Evolutionary conservation across 768 basidiomycete species (phyloP).

Genomic region (Serendipita sp.): DNA sequence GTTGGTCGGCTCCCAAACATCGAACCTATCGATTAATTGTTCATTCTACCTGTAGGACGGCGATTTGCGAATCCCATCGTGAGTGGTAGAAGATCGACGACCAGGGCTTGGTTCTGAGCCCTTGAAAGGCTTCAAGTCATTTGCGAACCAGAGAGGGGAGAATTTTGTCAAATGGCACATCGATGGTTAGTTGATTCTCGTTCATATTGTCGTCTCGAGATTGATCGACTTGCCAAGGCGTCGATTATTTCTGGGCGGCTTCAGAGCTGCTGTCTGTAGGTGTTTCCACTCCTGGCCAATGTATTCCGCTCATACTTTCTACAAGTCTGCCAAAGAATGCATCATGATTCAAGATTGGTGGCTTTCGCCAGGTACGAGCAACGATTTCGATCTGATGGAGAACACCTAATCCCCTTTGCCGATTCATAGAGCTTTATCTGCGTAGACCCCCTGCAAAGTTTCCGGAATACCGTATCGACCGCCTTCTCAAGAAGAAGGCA

Average conservation of each 20-base stretch:
- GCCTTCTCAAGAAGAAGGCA: constrained; percentile 72
- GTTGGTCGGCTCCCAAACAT: background rate
- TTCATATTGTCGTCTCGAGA: background rate
- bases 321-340: background rate
- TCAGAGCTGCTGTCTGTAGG: constrained; percentile 43
- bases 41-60: background rate
- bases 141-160: background rate
- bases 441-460: constrained; percentile 77
- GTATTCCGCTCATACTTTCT: background rate
- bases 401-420: background rate
- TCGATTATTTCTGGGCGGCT: constrained; percentile 81
- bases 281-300: background rate
- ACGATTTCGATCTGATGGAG: too few relatives aligned
- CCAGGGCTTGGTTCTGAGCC: too few relatives aligned
- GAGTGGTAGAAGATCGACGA: background rate
- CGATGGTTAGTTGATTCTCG: background rate
- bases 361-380: constrained; percentile 49
- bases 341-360: constrained; percentile 17
- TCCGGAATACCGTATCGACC: constrained; percentile 80
- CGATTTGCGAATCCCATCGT: background rate
- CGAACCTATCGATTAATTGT: background rate
- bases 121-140: background rate
- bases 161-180: constrained; percentile 3
- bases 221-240: background rate
- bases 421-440: constrained; percentile 58